Evolutionary conservation across 805 yeast genomes (phyloP).

Genomic region (Ogataea saltuana): DNA sequence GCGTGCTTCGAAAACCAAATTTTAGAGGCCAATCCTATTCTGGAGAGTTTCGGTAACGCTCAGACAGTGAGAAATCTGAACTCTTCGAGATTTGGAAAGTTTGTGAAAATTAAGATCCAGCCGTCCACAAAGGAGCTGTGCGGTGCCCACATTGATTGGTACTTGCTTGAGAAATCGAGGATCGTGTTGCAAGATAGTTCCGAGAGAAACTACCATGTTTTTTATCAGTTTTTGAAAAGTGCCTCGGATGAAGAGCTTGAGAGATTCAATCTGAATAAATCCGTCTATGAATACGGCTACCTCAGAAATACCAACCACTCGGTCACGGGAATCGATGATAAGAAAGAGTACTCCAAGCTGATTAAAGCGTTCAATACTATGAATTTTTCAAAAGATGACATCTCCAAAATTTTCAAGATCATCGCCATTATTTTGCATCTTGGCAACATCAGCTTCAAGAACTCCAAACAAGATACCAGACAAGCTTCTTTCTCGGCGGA

Average conservation of each 20-base stretch:
- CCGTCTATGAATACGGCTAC: slow-evolving; percentile 53
- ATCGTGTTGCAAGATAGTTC: slow-evolving; percentile 71
- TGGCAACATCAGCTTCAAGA: slow-evolving; percentile 78
- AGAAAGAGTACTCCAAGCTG: slow-evolving; percentile 62
- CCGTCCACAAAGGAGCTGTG: slow-evolving; percentile 57
- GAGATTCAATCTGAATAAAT: slow-evolving; percentile 43
- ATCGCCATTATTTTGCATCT: slow-evolving; percentile 78
- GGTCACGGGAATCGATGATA: slow-evolving; percentile 78
- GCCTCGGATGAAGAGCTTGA: slow-evolving; percentile 50
- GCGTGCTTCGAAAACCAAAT: slow-evolving; percentile 77
- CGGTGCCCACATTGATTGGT: slow-evolving; percentile 95
- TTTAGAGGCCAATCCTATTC: slow-evolving; percentile 89
- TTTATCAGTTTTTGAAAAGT: slow-evolving; percentile 83
- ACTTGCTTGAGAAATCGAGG: slow-evolving; percentile 88
- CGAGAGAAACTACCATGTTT: slow-evolving; percentile 92
- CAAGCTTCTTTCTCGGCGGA: slow-evolving; percentile 69
- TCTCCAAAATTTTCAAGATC: slow-evolving; percentile 57
- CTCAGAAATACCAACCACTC: slow-evolving; percentile 53
- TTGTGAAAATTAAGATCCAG: slow-evolving; percentile 80
- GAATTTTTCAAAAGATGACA: slow-evolving; percentile 62
- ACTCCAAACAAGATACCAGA: slow-evolving; percentile 56
- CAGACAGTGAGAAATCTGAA: slow-evolving; percentile 92
- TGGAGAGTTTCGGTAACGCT: slow-evolving; percentile 96
- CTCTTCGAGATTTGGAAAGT: slow-evolving; percentile 96
- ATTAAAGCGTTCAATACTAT: slow-evolving; percentile 68